These are phyloP conservation scores for Capsella bursapastoris DNA, from an alignment of 345 rosid genomes.

Conservation along the genomic window DNA sequence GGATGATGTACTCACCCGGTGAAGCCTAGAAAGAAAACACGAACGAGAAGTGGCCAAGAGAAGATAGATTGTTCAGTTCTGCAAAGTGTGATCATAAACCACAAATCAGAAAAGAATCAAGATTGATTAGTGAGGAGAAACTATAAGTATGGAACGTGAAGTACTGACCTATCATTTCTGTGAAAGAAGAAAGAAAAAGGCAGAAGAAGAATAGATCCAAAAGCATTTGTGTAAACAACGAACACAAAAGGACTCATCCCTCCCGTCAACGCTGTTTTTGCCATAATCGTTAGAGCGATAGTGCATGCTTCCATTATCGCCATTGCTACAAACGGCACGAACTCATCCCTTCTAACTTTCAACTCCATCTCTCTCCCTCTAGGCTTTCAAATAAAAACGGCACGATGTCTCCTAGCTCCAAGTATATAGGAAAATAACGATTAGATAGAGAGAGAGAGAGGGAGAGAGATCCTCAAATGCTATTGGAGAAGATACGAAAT, in stretches of 20 bases:
- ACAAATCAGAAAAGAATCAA: background rate
- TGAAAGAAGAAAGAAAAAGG: slow-evolving; percentile 72
- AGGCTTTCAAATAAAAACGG: slow-evolving; percentile 27
- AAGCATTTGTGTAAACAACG: slow-evolving; percentile 66
- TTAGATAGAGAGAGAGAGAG: background rate
- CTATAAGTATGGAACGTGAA: background rate
- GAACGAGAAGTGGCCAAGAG: slow-evolving; percentile 54
- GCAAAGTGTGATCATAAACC: slow-evolving; percentile 40
- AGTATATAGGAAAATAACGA: slow-evolving; percentile 28
- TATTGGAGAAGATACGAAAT: slow-evolving; percentile 30
- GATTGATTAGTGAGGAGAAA: background rate
- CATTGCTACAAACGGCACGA: slow-evolving; percentile 61
- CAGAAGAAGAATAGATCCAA: slow-evolving; percentile 61
- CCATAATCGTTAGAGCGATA: slow-evolving; percentile 68
- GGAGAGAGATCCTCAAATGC: slow-evolving; percentile 14
- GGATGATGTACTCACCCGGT: slow-evolving; percentile 59
- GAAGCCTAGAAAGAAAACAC: slow-evolving; percentile 75
- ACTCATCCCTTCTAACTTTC: slow-evolving; percentile 42
- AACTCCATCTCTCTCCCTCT: slow-evolving; percentile 35
- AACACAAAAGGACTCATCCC: slow-evolving; percentile 90
- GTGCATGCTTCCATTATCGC: slow-evolving; percentile 77
- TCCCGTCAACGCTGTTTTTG: slow-evolving; percentile 59
- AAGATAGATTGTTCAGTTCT: slow-evolving; percentile 56
- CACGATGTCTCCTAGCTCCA: slow-evolving; percentile 38
- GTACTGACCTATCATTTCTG: slow-evolving; percentile 54